Conservation (phyloP, 768 basidiomycete genomes). For the Tylopilus rubrobrunneus region DNA sequence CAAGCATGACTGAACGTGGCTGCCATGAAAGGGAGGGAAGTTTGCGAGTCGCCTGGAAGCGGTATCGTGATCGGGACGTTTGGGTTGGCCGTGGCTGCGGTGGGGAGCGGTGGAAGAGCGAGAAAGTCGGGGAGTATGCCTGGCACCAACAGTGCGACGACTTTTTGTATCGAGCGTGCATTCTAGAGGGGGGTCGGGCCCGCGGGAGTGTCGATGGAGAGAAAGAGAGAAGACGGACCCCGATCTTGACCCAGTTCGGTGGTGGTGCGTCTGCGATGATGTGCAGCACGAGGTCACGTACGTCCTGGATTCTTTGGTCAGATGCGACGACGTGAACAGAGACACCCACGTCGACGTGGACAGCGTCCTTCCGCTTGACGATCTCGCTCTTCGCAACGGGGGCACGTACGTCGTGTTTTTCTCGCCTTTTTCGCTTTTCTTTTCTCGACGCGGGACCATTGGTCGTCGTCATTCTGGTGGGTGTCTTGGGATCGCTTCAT, state of each 20-base stretch:
- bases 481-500: background rate
- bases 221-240: constrained; percentile 43
- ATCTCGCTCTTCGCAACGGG: constrained; percentile 48
- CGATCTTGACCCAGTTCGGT: constrained; percentile 81
- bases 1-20: constrained; percentile 89
- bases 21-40: constrained; percentile 61
- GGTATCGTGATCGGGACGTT: constrained; percentile 52
- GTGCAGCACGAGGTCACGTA: constrained; percentile 83
- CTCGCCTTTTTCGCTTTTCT: constrained; percentile 67
- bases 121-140: constrained; percentile 78
- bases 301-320: constrained; percentile 52
- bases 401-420: constrained; percentile 61
- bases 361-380: constrained; percentile 61
- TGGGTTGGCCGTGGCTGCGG: constrained; percentile 57
- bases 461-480: constrained; percentile 15
- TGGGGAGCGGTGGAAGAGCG: constrained; percentile 65
- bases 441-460: constrained; percentile 71
- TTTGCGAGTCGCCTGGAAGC: constrained; percentile 28
- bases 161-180: constrained; percentile 65
- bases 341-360: constrained; percentile 72
- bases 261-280: constrained; percentile 79
- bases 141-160: constrained; percentile 77
- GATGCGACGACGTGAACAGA: no score
- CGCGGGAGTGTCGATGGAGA: background rate
- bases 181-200: constrained; percentile 51